These are phyloP conservation scores for Rhodotorula graminis DNA, from an alignment of 768 basidiomycete genomes.

Conservation along the genomic window DNA sequence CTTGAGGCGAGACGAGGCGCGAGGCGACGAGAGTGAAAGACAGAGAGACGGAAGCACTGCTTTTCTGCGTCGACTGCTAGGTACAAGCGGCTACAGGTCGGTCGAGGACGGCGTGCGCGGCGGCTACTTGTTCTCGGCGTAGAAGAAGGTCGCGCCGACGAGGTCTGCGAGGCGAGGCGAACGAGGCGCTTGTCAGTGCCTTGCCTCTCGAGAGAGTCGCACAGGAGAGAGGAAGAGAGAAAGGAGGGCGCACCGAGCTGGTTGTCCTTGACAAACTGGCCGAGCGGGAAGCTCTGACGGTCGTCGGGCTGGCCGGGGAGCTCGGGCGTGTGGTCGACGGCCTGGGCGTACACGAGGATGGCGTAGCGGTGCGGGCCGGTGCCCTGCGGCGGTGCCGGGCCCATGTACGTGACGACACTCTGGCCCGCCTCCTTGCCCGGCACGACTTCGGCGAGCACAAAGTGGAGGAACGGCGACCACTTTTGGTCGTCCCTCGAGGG, in stretches of 20 bases:
- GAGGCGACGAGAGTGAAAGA: too few species aligned
- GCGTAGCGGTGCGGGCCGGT: constrained; percentile 19
- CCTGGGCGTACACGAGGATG: neutral
- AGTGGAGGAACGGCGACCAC: constrained; percentile 10
- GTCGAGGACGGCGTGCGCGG: too few species aligned
- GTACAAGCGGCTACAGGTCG: too few species aligned
- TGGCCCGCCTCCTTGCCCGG: neutral
- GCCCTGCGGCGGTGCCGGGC: neutral
- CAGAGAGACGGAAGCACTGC: too few species aligned
- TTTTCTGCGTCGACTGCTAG: too few species aligned
- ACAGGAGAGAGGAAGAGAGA: neutral
- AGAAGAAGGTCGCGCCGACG: constrained; percentile 15
- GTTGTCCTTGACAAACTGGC: neutral
- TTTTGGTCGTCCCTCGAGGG: constrained; percentile 8
- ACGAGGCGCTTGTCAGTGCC: neutral
- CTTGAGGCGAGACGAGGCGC: too few species aligned
- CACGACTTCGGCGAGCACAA: constrained; percentile 8
- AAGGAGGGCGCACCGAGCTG: constrained; percentile 1
- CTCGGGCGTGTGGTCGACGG: neutral
- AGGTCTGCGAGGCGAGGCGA: neutral
- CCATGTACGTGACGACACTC: neutral
- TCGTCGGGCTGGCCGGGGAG: constrained; percentile 3
- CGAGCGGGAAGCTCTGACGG: neutral
- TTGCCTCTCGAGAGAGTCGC: too few species aligned
- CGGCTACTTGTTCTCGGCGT: constrained; percentile 5